Evolutionary conservation across 2,329 filamentous ascomycete genomes (phyloP), one percentile per base, ranked within the genome.

Genomic region (Fusarium sublunatum): DNA sequence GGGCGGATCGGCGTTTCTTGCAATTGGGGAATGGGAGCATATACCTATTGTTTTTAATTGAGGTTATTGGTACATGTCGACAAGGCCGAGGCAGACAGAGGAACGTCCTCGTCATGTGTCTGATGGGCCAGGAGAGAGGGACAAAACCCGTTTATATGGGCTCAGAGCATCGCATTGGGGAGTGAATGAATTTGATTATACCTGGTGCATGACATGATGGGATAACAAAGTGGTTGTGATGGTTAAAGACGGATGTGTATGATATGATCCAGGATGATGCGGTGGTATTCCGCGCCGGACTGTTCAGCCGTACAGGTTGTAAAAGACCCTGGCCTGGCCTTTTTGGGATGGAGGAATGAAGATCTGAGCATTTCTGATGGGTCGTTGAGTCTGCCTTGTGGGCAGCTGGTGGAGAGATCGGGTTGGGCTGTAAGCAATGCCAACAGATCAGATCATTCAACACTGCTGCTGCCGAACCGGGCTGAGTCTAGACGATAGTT

Each of bases 1-100:
- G 47, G 64, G 45, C 32, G 67, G 64, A 44, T 50, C 28, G 69
- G 69, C 69, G 69, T 71, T 71, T 61, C 32, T 56, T 46, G 60
- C 48, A 44, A 54, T 25, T 46, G 40, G 49, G 49, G 60, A 58
- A 62, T n/a, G 43, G 24, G 52, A 55, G 53, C 61, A 71, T 71
- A 71, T 71, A 71, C 69, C 69, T 71, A 61, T 66, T 70, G 55
- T 54, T 62, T 67, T 60, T 65, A 56, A 47, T 63, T 29, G 19
- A 50, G 45, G 42, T 50, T 47, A 47, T 56, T 50, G 48, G 44
- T 54, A 44, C 47, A 41, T 67, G 45, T 50, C 29, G 38, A 24
- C 35, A 31, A 53, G 44, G 54, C 41, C 44, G 24, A 8, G 35
- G 29, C 40, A 40, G 46, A 35, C 13, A 49, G 40, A 56, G 43